These are phyloP conservation scores for Chloranthus sessilifolius DNA, from an alignment of 164 flowering plant species.

Conservation along the genomic window DNA sequence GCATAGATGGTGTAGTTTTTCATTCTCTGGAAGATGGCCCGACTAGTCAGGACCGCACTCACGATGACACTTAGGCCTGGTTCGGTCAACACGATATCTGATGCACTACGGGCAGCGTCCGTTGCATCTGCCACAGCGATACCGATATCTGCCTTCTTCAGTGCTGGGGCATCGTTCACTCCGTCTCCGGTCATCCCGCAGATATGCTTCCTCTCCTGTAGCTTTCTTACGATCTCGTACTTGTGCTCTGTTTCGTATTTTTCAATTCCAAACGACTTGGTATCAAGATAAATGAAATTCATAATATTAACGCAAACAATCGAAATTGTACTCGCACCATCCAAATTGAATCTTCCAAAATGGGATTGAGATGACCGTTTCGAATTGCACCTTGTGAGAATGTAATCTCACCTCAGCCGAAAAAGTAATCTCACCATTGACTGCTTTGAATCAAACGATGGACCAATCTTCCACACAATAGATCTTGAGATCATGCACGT, in stretches of 20 bases:
- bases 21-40: slow-evolving; percentile 95
- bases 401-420: no score
- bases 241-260: slow-evolving; percentile 74
- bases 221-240: slow-evolving; percentile 73
- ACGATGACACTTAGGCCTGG: slow-evolving; percentile 85
- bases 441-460: no score
- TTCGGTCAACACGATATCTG: slow-evolving; percentile 83
- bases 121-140: slow-evolving; percentile 94
- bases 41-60: slow-evolving; percentile 80
- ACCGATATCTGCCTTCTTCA: slow-evolving; percentile 87
- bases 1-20: slow-evolving; percentile 95
- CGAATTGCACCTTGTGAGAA: no score
- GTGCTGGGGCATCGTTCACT: slow-evolving; percentile 81
- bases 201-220: slow-evolving; percentile 76
- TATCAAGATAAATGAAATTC: no score
- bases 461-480: no score
- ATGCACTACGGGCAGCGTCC: slow-evolving; percentile 85
- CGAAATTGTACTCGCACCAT: no score
- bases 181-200: slow-evolving; percentile 91
- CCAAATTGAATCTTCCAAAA: no score
- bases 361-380: no score
- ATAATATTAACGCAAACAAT: no score
- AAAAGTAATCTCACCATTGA: no score
- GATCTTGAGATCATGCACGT: no score
- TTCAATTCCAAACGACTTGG: no score